Percentiles rank a stretch among this genome's conserved stretches.
Conservation (phyloP, 495 filamentous ascomycete genomes). For the Cercophora samala region DNA sequence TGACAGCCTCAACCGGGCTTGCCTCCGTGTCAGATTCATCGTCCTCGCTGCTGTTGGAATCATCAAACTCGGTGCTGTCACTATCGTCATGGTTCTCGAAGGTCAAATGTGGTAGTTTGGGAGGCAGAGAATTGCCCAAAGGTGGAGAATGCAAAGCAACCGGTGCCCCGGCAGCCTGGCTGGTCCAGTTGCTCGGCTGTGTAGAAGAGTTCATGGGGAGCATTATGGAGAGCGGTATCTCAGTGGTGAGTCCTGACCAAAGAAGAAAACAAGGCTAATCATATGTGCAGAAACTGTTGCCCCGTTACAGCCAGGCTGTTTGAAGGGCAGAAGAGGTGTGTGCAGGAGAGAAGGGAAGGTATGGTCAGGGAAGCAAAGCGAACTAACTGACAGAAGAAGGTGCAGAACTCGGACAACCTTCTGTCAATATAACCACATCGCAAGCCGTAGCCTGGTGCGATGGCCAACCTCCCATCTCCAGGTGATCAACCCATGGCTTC, state of each 20-base stretch:
- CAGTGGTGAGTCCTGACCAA: background rate
- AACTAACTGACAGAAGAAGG: background rate
- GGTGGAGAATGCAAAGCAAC: background rate
- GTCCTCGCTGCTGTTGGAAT: constrained; percentile 6
- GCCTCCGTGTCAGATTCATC: constrained; percentile 6
- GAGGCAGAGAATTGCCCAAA: background rate
- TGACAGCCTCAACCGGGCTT: background rate
- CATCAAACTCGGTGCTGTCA: constrained; percentile 11
- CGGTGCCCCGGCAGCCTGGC: background rate
- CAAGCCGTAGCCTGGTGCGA: background rate
- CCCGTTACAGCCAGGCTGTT: constrained; percentile 4
- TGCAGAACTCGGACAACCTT: background rate
- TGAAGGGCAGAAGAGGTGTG: background rate
- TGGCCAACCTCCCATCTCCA: background rate
- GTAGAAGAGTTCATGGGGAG: background rate
- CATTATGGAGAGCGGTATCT: constrained; percentile 1
- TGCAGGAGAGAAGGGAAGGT: background rate
- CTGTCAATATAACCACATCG: background rate
- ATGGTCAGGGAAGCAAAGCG: background rate
- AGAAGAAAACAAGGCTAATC: background rate
- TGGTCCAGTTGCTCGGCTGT: background rate
- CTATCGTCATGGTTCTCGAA: constrained; percentile 6
- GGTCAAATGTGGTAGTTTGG: background rate
- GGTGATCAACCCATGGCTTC: background rate
- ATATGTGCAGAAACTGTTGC: constrained; percentile 2